Percentiles rank a stretch among this genome's conserved stretches.
Evolutionary conservation across 805 yeast species (phyloP).

Genomic region (Suhomyces prunicola): DNA sequence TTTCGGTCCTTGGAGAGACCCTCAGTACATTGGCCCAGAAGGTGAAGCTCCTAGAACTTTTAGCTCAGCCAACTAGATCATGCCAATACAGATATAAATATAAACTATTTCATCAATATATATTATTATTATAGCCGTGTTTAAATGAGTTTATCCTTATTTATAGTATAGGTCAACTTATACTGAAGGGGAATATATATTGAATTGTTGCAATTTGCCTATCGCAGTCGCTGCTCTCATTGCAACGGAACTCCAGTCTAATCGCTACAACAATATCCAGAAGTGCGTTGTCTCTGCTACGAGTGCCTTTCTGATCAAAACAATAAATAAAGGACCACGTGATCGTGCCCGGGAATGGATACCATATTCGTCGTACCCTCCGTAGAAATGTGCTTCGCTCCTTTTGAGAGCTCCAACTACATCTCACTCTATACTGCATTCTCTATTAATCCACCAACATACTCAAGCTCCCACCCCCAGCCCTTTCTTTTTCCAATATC

Average conservation of each 20-base stretch:
- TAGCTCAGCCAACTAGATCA: neutral
- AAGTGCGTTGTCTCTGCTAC: neutral
- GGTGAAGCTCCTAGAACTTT: constrained; percentile 76
- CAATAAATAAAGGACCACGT: neutral
- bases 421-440: too few relatives aligned
- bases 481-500: neutral
- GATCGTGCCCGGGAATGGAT: neutral
- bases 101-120: neutral
- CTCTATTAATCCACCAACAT: neutral
- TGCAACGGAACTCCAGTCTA: neutral
- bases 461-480: neutral
- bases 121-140: neutral
- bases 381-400: too few relatives aligned
- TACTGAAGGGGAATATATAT: neutral
- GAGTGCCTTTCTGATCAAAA: neutral
- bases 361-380: neutral
- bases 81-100: neutral
- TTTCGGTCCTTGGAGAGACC: constrained; percentile 97
- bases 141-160: too few relatives aligned
- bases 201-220: too few relatives aligned
- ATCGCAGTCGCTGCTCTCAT: neutral
- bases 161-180: neutral
- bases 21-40: constrained; percentile 86
- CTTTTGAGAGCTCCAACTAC: neutral
- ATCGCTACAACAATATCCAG: neutral